These are phyloP conservation scores for Panicum miliaceum DNA, from an alignment of 176 grass and related monocot genomes.

Conservation along the genomic window DNA sequence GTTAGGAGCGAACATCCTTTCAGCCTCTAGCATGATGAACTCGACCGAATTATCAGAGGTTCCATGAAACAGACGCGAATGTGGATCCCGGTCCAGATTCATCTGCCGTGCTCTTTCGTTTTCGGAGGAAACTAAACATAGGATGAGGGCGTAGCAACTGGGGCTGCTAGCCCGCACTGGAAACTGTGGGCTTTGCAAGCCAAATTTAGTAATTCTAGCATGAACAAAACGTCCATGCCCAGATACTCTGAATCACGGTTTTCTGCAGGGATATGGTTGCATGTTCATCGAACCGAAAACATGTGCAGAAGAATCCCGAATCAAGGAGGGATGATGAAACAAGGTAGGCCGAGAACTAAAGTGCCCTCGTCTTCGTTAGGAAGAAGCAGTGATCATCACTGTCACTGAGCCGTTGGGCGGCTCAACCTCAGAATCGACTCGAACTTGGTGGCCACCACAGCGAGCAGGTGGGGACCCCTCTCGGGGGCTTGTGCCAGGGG, in stretches of 20 bases:
- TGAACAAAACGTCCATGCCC: neutral
- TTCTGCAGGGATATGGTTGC: neutral
- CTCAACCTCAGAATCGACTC: neutral
- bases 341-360: neutral
- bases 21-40: neutral
- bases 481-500: neutral
- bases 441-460: neutral
- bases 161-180: neutral
- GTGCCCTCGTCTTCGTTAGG: neutral
- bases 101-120: neutral
- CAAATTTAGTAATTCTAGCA: constrained; percentile 15
- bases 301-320: neutral
- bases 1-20: neutral
- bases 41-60: neutral
- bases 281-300: neutral
- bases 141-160: neutral
- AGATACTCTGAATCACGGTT: neutral
- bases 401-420: neutral
- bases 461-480: too few relatives aligned
- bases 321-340: neutral
- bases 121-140: neutral
- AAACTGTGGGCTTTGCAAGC: neutral
- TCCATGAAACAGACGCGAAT: neutral
- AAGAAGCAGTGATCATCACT: neutral
- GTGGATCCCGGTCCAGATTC: neutral